A percentile compares a stretch with the other conserved stretches of the same genome.
These are phyloP conservation scores for Podaxis pistillaris DNA, from an alignment of 768 basidiomycete species.

Conservation along the genomic window DNA sequence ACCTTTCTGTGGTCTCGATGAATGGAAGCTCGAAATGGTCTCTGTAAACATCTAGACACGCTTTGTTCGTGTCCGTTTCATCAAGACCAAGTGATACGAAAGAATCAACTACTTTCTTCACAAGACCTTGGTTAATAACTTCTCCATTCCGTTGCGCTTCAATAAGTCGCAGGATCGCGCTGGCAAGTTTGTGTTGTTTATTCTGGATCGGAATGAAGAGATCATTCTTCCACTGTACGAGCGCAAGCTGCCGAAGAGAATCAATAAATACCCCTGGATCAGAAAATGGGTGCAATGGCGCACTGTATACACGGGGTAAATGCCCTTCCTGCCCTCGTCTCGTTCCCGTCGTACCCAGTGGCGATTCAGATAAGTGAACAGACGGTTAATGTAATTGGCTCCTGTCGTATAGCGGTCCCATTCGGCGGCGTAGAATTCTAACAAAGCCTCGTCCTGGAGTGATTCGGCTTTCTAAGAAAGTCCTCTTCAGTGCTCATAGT, in stretches of 20 bases:
- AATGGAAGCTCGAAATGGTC: conserved; percentile 90
- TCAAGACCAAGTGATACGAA: conserved; percentile 95
- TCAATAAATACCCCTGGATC: conserved; percentile 8
- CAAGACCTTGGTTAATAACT: conserved; percentile 85
- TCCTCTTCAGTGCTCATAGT: conserved; percentile 19
- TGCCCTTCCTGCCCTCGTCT: conserved; percentile 92
- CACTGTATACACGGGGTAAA: conserved; percentile 96
- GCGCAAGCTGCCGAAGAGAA: conserved; percentile 66
- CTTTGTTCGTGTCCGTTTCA: conserved; percentile 87
- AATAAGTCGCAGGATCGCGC: conserved; percentile 85
- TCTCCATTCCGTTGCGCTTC: conserved; percentile 95
- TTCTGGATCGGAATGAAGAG: conserved; percentile 88
- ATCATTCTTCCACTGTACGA: conserved; percentile 94
- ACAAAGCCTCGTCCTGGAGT: conserved; percentile 81
- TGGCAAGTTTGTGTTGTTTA: conserved; percentile 78
- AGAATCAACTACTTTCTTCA: conserved; percentile 94
- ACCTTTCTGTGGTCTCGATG: conserved; percentile 83
- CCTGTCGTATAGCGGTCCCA: conserved; percentile 98
- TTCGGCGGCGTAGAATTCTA: conserved; percentile 88
- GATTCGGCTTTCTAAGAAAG: conserved; percentile 64
- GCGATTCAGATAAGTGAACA: conserved; percentile 97
- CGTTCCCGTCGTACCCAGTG: conserved; percentile 99
- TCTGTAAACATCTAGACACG: conserved; percentile 90
- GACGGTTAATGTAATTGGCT: conserved; percentile 94
- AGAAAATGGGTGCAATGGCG: conserved; percentile 23